Evolutionary conservation across 1,284 basidiomycete species (phyloP).

Genomic region (Marasmius sp.): DNA sequence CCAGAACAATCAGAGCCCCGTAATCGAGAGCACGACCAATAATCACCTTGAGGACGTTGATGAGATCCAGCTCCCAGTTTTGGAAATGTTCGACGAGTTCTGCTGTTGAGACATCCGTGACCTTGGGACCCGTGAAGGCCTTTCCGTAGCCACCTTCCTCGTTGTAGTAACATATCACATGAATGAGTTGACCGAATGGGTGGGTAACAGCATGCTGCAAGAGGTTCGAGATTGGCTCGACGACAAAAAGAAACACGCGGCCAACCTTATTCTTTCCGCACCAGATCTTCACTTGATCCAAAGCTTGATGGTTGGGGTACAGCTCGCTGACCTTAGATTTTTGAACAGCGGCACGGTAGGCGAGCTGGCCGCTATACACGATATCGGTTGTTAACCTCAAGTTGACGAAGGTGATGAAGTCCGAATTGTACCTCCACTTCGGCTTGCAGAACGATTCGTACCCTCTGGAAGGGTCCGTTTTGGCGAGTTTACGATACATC

Average conservation of each 20-base stretch:
- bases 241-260: neutral
- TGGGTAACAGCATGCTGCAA: conserved; percentile 25
- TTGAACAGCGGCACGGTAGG: conserved; percentile 28
- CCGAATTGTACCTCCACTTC: conserved; percentile 18
- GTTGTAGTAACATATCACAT: conserved; percentile 27
- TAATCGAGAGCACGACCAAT: no score
- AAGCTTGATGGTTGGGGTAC: conserved; percentile 24
- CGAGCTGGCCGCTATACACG: conserved; percentile 24
- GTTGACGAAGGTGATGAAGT: neutral
- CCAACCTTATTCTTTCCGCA: conserved; percentile 30
- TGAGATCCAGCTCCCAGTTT: conserved; percentile 34
- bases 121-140: conserved; percentile 25
- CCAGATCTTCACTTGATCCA: conserved; percentile 15
- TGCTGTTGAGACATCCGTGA: conserved; percentile 23
- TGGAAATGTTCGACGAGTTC: conserved; percentile 25
- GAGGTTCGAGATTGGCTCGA: neutral
- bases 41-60: conserved; percentile 26
- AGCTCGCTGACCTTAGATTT: conserved; percentile 21
- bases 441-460: conserved; percentile 18
- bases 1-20: neutral
- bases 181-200: conserved; percentile 29
- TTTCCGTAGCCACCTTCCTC: conserved; percentile 27
- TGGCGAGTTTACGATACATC: conserved; percentile 25
- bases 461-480: conserved; percentile 6
- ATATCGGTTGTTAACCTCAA: neutral